phyloP scores from a whole-genome alignment of 345 rosid species.

The Combretum micranthum region DNA sequence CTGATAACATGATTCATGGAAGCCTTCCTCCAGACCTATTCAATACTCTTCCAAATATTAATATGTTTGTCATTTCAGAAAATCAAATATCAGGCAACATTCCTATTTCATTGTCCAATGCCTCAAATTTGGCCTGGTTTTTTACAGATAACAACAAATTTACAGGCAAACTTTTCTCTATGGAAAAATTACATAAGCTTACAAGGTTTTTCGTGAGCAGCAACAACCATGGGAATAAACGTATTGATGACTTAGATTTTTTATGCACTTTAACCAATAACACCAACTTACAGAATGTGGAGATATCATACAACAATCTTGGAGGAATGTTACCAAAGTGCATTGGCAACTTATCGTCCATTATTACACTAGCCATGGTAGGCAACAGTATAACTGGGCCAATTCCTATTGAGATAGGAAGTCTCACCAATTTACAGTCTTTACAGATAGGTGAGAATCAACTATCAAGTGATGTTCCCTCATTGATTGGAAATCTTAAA shows the following conservation, averaged over 20 bases:
- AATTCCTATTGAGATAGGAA: too few species aligned
- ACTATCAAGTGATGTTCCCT: slow-evolving; percentile 2
- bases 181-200: slow-evolving; percentile 8
- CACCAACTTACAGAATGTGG: background rate
- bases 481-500: background rate
- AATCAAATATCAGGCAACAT: background rate
- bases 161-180: background rate
- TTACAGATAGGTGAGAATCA: background rate
- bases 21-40: too few species aligned
- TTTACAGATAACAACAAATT: background rate
- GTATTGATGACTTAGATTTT: too few species aligned
- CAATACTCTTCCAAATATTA: slow-evolving; percentile 7
- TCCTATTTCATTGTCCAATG: background rate
- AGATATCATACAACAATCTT: background rate
- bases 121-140: background rate
- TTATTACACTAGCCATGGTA: background rate
- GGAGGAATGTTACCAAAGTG: slow-evolving; percentile 4
- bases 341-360: slow-evolving; percentile 5
- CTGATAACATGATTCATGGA: slow-evolving; percentile 19
- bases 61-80: background rate
- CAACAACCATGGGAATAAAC: slow-evolving; percentile 4
- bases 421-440: slow-evolving; percentile 6
- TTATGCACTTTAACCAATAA: slow-evolving; percentile 8
- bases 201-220: background rate
- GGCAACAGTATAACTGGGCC: slow-evolving; percentile 4